Conservation (phyloP, 2,329 filamentous ascomycete genomes). For the Aphanocladium album region DNA sequence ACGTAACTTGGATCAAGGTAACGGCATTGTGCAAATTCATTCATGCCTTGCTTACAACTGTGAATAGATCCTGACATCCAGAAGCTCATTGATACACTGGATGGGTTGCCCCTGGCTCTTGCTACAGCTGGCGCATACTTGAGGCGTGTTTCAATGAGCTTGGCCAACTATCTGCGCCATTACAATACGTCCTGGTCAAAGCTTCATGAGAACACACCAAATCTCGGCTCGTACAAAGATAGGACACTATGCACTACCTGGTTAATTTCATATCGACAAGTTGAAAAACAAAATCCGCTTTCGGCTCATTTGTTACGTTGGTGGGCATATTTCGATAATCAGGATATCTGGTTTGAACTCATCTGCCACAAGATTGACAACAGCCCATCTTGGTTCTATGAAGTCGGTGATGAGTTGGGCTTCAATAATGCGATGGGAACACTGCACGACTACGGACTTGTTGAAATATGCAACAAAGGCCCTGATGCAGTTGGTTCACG, state of each 20-base stretch:
- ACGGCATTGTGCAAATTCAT: background rate
- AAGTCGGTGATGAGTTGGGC: constrained; percentile 18
- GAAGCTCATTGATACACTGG: background rate
- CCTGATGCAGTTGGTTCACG: constrained; percentile 8
- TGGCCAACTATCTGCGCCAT: constrained; percentile 17
- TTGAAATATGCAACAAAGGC: constrained; percentile 17
- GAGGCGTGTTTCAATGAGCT: constrained; percentile 22
- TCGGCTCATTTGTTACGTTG: constrained; percentile 33
- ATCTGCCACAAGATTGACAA: constrained; percentile 19
- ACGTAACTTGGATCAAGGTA: constrained; percentile 25
- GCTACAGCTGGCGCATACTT: constrained; percentile 1
- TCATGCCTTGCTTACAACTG: background rate
- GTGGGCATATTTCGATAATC: constrained; percentile 38
- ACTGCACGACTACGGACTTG: constrained; percentile 28
- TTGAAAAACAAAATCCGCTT: constrained; percentile 18
- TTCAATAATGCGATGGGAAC: constrained; percentile 25
- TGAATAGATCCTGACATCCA: background rate
- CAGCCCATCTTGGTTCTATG: constrained; percentile 20
- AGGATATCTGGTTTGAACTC: constrained; percentile 41
- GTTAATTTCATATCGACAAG: background rate
- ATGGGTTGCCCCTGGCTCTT: constrained; percentile 4
- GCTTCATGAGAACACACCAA: background rate
- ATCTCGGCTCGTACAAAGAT: background rate
- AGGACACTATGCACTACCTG: background rate
- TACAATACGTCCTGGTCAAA: background rate